These are phyloP conservation scores for Fusarium acutatum DNA, from an alignment of 2,329 filamentous ascomycete species.

Conservation along the genomic window DNA sequence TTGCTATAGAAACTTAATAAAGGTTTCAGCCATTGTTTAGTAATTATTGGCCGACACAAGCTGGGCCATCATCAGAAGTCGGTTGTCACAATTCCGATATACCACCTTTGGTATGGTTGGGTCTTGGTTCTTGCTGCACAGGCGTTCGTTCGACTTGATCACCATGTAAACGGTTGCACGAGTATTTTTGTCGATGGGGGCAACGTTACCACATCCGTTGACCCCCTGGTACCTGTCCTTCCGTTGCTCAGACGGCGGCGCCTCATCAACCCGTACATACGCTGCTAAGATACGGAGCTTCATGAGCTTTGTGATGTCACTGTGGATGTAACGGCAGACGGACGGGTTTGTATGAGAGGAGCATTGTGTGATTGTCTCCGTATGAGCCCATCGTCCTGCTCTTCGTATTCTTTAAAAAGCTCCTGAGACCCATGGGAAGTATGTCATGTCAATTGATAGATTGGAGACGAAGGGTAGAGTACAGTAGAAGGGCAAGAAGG, in stretches of 20 bases:
- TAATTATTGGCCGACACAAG: background rate
- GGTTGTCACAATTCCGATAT: constrained; percentile 14
- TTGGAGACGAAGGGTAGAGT: background rate
- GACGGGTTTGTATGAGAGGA: background rate
- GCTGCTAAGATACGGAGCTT: constrained; percentile 9
- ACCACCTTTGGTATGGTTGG: background rate
- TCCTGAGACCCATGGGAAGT: background rate
- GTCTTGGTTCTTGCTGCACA: background rate
- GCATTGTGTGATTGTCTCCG: background rate
- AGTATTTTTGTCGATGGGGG: constrained; percentile 19
- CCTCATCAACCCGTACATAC: constrained; percentile 4
- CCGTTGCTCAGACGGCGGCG: constrained; percentile 21
- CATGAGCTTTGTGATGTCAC: constrained; percentile 33
- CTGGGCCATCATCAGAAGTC: background rate
- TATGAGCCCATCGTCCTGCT: background rate
- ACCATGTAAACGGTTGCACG: constrained; percentile 3
- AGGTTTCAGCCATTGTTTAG: constrained; percentile 29
- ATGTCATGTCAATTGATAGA: background rate
- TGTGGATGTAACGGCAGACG: constrained; percentile 26
- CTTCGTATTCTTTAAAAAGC: constrained; percentile 32
- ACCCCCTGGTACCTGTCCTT: constrained; percentile 20
- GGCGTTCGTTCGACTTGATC: background rate
- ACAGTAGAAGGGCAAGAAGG: background rate
- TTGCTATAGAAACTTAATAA: constrained; percentile 18
- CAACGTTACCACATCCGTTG: background rate